These are phyloP conservation scores for Trichocladium antarcticum DNA, from an alignment of 495 filamentous ascomycete genomes.

Conservation along the genomic window DNA sequence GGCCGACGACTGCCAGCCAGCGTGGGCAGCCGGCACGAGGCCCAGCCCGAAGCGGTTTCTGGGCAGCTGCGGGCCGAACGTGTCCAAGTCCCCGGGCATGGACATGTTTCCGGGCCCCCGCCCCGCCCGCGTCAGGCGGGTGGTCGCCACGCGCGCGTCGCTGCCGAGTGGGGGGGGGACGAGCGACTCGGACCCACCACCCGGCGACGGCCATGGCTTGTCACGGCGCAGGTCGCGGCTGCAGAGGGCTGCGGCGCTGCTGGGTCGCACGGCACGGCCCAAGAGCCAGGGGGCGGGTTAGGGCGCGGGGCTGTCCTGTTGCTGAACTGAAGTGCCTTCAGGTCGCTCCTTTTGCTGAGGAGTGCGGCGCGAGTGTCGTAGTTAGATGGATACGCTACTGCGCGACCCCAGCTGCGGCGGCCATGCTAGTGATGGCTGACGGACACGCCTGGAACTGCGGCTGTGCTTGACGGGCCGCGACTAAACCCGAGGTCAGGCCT, in stretches of 20 bases:
- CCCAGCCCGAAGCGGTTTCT: not conserved
- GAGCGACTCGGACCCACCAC: conserved; percentile 10
- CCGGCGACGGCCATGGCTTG: conserved; percentile 1
- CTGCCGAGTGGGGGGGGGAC: not conserved
- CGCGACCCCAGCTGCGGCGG: no score
- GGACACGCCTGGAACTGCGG: no score
- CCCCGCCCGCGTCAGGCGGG: no score
- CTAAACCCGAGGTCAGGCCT: no score
- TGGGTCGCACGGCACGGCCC: conserved; percentile 12
- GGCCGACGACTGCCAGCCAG: conserved; percentile 4
- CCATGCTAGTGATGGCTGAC: no score
- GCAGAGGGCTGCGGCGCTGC: conserved; percentile 16
- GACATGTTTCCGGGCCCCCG: not conserved
- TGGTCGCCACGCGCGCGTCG: not conserved
- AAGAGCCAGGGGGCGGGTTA: conserved; percentile 10
- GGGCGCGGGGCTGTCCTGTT: not conserved
- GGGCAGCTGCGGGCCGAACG: not conserved
- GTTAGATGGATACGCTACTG: no score
- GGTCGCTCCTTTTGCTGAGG: no score
- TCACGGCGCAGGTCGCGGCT: conserved; percentile 14
- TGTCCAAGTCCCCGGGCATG: conserved; percentile 5
- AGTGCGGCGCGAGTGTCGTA: no score
- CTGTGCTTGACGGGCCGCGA: no score
- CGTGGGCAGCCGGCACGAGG: not conserved
- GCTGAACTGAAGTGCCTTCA: no score